phyloP scores from a whole-genome alignment of 352 stramenopile genomes.

The Pythium phragmitis region DNA sequence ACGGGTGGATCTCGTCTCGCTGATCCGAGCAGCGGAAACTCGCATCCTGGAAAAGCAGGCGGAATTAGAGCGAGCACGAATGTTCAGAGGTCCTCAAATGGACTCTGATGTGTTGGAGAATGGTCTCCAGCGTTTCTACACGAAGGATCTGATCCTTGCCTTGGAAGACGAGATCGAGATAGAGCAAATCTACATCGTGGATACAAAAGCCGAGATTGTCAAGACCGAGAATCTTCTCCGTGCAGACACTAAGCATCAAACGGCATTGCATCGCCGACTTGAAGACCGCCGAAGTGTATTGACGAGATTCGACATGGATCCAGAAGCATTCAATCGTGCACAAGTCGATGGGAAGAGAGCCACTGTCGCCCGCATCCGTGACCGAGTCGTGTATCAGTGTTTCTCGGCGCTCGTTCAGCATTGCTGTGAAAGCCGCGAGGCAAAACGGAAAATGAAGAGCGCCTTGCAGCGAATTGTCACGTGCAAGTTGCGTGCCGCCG shows the following conservation, averaged over 20 bases:
- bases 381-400: slow-evolving; percentile 41
- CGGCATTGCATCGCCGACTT: slow-evolving; percentile 34
- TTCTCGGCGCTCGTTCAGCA: slow-evolving; percentile 58
- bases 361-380: slow-evolving; percentile 39
- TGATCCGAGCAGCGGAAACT: slow-evolving; percentile 63
- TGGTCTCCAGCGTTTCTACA: slow-evolving; percentile 73
- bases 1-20: slow-evolving; percentile 61
- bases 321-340: slow-evolving; percentile 18
- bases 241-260: slow-evolving; percentile 46
- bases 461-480: slow-evolving; percentile 32
- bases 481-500: slow-evolving; percentile 28
- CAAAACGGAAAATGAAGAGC: slow-evolving; percentile 39
- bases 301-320: slow-evolving; percentile 46
- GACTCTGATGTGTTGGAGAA: slow-evolving; percentile 77
- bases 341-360: slow-evolving; percentile 8
- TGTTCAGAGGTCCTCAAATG: slow-evolving; percentile 73
- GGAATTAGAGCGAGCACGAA: slow-evolving; percentile 64
- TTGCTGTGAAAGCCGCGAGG: slow-evolving; percentile 30
- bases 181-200: slow-evolving; percentile 82
- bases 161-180: slow-evolving; percentile 85
- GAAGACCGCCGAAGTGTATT: slow-evolving; percentile 45
- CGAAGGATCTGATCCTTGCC: slow-evolving; percentile 65
- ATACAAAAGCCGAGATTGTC: slow-evolving; percentile 72
- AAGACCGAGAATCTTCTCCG: slow-evolving; percentile 72
- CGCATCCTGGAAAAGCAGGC: slow-evolving; percentile 81